Evolutionary conservation across 2,329 filamentous ascomycete genomes (phyloP), one percentile per base, ranked within the genome.

Genomic region (Pseudopyrenochaeta lycopersici): DNA sequence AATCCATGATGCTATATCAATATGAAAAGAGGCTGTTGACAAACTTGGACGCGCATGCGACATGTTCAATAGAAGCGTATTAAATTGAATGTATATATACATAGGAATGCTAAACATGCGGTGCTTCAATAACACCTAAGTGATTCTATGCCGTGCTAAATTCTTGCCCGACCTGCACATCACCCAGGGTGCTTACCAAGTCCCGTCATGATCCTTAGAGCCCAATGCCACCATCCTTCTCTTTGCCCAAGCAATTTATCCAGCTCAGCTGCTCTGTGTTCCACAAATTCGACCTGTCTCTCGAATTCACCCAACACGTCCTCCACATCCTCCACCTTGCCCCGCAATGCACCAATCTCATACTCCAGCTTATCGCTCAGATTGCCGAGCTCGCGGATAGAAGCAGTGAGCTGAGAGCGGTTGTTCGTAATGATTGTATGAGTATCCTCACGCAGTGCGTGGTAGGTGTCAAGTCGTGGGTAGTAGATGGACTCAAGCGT

Each of bases 301-400:
- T 93, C 90, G 73, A 96, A 96, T 56, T 92, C 89, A 10, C 78
- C 79, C 0, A 96, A 86, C 1, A 90, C 90, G 56, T 92, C 90
- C 69, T 97, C 92, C 7, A 97, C 90, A 69, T 98, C 94, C 65
- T 90, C 84, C 9, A 97, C 89, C 66, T 92, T 92, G 42, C 88
- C 87, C 43, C 87, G 82, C n/a, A 98, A 80, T 14, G 88, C 87
- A 54, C 89, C 86, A 56, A 97, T 88, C 79, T 97, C 94, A 75
- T 98, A 98, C 68, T 98, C 93, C 49, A 98, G 81, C 75, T 93
- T 93, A 17, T 92, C 91, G 2, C 89, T 87, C 33, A 96, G 80
- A 18, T 89, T 85, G 72, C 96, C 92, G 12, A 97, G 82, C 59
- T 95, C 90, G 72, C 89, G 89, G 56, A 92, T 81, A 14, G 84